Evolutionary conservation across 495 filamentous ascomycete genomes (phyloP).

Genomic region (Cetradonia linearis): DNA sequence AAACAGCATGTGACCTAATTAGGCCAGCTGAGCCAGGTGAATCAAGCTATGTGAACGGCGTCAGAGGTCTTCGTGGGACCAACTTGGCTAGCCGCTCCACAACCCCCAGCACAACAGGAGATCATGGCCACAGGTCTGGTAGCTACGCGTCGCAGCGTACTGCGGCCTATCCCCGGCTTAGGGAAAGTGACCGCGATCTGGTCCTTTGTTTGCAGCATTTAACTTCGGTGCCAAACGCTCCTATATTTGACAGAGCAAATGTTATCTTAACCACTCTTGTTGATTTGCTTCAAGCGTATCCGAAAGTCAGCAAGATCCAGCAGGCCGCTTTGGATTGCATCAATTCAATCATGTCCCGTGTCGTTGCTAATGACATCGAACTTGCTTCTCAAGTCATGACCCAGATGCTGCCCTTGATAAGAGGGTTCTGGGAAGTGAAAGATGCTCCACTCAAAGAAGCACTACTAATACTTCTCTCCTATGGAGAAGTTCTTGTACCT

Average conservation of each 20-base stretch:
- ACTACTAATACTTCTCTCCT: conserved; percentile 60
- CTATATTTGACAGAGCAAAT: conserved; percentile 48
- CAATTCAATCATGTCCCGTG: conserved; percentile 56
- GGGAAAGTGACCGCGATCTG: conserved; percentile 44
- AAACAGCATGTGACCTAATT: conserved; percentile 33
- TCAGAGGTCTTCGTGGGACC: background rate
- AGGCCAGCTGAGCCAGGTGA: background rate
- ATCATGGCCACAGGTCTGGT: conserved; percentile 4
- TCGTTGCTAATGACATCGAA: conserved; percentile 55
- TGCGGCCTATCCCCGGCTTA: conserved; percentile 15
- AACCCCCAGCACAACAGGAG: conserved; percentile 12
- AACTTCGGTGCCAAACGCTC: conserved; percentile 59
- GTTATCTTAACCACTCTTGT: conserved; percentile 48
- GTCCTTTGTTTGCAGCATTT: conserved; percentile 57
- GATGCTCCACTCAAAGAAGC: conserved; percentile 54
- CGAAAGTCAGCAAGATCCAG: conserved; percentile 50
- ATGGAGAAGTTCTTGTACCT: conserved; percentile 50
- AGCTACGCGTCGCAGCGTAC: conserved; percentile 1
- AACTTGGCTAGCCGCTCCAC: conserved; percentile 14
- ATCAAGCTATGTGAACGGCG: background rate
- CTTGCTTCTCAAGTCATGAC: conserved; percentile 48
- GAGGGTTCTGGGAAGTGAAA: conserved; percentile 62
- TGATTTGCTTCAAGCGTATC: conserved; percentile 51
- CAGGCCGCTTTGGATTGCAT: conserved; percentile 64
- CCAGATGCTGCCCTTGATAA: conserved; percentile 59